A percentile compares a stretch with the other conserved stretches of the same genome.
Evolutionary conservation across 257 asterid species (phyloP).

Genomic region (Coffea canephora): DNA sequence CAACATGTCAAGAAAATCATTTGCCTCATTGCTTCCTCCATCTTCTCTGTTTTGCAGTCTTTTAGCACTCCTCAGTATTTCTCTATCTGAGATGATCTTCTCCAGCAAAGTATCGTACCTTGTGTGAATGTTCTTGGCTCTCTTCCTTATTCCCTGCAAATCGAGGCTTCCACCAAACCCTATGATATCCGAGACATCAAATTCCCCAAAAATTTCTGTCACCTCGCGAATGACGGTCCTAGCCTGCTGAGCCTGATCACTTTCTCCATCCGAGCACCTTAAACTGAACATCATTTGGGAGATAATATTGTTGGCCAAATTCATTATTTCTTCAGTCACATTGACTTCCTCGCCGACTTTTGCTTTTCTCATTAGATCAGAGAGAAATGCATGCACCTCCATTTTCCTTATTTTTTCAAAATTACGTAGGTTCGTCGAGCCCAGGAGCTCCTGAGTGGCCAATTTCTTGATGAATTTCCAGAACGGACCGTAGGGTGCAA

Average conservation of each 20-base stretch:
- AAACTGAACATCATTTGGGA: constrained; percentile 52
- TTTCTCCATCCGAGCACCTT: constrained; percentile 43
- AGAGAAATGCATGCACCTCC: constrained; percentile 34
- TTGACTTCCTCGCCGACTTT: constrained; percentile 23
- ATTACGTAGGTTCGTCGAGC: constrained; percentile 39
- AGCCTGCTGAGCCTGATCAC: constrained; percentile 39
- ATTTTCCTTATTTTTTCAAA: constrained; percentile 12
- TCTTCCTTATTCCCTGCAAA: constrained; percentile 56
- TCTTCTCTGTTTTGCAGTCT: too few species aligned
- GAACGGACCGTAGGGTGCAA: constrained; percentile 59
- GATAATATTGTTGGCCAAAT: constrained; percentile 47
- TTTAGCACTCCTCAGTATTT: constrained; percentile 11
- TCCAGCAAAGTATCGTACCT: constrained; percentile 58
- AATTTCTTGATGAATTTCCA: constrained; percentile 58
- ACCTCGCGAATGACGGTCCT: constrained; percentile 52
- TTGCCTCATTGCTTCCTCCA: too few species aligned
- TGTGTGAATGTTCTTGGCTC: constrained; percentile 39
- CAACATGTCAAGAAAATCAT: constrained; percentile 55
- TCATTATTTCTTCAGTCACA: constrained; percentile 46
- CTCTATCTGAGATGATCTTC: constrained; percentile 45
- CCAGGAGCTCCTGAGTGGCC: constrained; percentile 44
- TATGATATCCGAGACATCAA: constrained; percentile 43
- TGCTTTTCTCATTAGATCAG: constrained; percentile 25
- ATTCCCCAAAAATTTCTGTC: constrained; percentile 56
- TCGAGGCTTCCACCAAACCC: constrained; percentile 52